A percentile compares a stretch with the other conserved stretches of the same genome.
These are phyloP conservation scores for Daphne laureola DNA, from an alignment of 441 rosid species.

Conservation along the genomic window DNA sequence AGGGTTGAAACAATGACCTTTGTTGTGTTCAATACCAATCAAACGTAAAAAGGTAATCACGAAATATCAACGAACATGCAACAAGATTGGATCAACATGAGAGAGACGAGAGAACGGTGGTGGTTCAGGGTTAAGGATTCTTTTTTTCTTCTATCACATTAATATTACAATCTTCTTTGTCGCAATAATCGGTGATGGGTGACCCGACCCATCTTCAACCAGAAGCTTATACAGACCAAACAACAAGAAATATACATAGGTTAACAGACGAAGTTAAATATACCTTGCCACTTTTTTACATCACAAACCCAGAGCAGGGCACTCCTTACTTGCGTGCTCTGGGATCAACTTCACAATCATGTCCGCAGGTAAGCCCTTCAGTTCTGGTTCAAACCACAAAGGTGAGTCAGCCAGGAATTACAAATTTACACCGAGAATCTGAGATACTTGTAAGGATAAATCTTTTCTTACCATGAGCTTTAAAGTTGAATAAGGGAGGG, in stretches of 20 bases:
- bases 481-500: constrained; percentile 57
- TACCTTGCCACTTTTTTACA: constrained; percentile 12
- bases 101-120: too few species aligned
- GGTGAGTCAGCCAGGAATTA: not conserved
- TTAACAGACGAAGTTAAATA: constrained; percentile 19
- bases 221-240: constrained; percentile 4
- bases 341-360: constrained; percentile 49
- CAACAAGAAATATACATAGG: constrained; percentile 9
- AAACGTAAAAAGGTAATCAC: too few species aligned
- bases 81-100: too few species aligned
- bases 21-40: too few species aligned
- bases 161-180: too few species aligned
- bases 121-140: too few species aligned
- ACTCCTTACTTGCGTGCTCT: constrained; percentile 60
- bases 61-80: too few species aligned
- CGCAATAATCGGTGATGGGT: too few species aligned
- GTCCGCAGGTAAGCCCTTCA: constrained; percentile 48
- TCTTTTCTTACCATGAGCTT: constrained; percentile 39
- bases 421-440: too few species aligned
- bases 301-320: constrained; percentile 45
- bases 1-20: too few species aligned
- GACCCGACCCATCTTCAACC: not conserved
- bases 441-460: not conserved
- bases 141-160: too few species aligned
- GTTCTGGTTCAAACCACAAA: constrained; percentile 24